These are phyloP conservation scores for Fusarium buxicola DNA, from an alignment of 2,329 filamentous ascomycete genomes.

Conservation along the genomic window DNA sequence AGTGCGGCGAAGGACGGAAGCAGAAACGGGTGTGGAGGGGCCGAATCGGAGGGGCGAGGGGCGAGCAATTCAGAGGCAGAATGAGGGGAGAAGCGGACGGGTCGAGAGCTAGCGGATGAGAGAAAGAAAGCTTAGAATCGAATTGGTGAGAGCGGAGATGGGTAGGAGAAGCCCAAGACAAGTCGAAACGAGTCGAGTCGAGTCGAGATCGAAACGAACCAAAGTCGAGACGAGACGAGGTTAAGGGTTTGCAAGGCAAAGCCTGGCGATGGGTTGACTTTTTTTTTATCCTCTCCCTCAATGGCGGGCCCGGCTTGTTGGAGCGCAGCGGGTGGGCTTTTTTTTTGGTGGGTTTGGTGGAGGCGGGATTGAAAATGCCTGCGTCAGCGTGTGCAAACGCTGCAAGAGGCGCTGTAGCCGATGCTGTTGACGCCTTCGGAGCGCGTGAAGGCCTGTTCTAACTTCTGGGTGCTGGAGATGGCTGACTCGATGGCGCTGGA, in stretches of 20 bases:
- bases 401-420: slow-evolving; percentile 18
- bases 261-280: slow-evolving; percentile 30
- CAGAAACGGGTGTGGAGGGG: slow-evolving; percentile 45
- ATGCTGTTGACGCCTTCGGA: slow-evolving; percentile 19
- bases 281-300: slow-evolving; percentile 32
- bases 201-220: slow-evolving; percentile 29
- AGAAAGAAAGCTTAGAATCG: slow-evolving; percentile 19
- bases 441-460: slow-evolving; percentile 1
- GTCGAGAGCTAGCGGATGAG: slow-evolving; percentile 15
- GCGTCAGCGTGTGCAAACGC: slow-evolving; percentile 24
- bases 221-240: slow-evolving; percentile 24
- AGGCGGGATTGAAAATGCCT: slow-evolving; percentile 42
- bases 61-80: slow-evolving; percentile 27
- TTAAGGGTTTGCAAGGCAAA: slow-evolving; percentile 36
- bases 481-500: slow-evolving; percentile 16
- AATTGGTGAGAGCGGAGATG: slow-evolving; percentile 12
- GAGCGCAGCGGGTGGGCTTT: too few species aligned
- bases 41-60: slow-evolving; percentile 47
- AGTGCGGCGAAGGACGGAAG: slow-evolving; percentile 44
- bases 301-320: slow-evolving; percentile 41
- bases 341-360: slow-evolving; percentile 33
- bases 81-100: slow-evolving; percentile 21
- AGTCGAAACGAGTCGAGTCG: slow-evolving; percentile 33
- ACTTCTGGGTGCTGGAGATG: slow-evolving; percentile 11
- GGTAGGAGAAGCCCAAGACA: slow-evolving; percentile 25